Conservation (phyloP, 768 basidiomycete species). For the Mycena belliarum region DNA sequence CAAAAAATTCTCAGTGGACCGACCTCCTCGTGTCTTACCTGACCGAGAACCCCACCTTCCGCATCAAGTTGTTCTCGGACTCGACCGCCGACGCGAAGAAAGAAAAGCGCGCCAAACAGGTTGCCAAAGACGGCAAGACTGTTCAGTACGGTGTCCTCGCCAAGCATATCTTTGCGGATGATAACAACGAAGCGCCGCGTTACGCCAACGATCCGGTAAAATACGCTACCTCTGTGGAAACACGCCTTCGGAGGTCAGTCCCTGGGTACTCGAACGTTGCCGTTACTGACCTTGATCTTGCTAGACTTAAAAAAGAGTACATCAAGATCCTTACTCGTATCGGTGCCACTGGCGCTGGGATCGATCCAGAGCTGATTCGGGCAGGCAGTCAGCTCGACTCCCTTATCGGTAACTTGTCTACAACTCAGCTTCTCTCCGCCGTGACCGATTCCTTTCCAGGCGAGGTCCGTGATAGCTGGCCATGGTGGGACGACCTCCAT, state of each 20-base stretch:
- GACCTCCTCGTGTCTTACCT: not conserved
- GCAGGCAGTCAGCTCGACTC: not conserved
- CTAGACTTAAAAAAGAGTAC: slow-evolving; percentile 6
- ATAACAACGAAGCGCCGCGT: not conserved
- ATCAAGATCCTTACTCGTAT: not conserved
- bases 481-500: slow-evolving; percentile 10
- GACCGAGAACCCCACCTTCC: not conserved
- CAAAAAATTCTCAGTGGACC: not conserved
- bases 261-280: not conserved
- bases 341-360: slow-evolving; percentile 10
- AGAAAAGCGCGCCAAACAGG: not conserved
- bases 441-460: not conserved
- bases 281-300: not conserved
- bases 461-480: not conserved
- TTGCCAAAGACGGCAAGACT: not conserved
- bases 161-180: slow-evolving; percentile 1
- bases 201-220: not conserved
- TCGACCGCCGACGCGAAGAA: slow-evolving; percentile 5
- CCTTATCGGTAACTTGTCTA: not conserved
- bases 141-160: not conserved
- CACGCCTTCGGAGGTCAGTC: not conserved
- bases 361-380: not conserved
- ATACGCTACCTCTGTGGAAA: not conserved
- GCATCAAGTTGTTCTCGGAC: not conserved
- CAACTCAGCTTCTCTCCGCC: not conserved